Conservation (phyloP, 306 rosid species). For the Vigna hirtella region DNA sequence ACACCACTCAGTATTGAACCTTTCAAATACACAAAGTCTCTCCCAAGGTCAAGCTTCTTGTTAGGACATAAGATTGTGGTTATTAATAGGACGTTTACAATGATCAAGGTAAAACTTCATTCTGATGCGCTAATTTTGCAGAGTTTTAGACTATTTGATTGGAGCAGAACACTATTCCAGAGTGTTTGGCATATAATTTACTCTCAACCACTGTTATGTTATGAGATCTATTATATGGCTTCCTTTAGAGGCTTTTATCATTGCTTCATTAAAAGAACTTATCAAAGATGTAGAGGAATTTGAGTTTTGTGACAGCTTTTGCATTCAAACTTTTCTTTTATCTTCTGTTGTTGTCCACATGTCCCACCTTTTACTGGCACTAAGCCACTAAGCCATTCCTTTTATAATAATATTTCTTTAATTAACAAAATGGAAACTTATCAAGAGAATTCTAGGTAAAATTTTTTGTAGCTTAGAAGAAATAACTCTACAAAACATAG, state of each 20-base stretch:
- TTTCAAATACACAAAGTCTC: background rate
- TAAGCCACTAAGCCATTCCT: too few relatives aligned
- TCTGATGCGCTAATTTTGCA: background rate
- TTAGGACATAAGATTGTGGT: background rate
- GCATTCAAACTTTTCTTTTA: too few relatives aligned
- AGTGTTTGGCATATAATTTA: slow-evolving; percentile 1
- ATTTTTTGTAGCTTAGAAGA: background rate
- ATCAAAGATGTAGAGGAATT: too few relatives aligned
- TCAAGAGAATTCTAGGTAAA: background rate
- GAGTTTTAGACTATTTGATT: background rate
- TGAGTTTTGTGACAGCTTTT: too few relatives aligned
- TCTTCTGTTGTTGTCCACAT: too few relatives aligned
- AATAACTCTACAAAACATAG: slow-evolving; percentile 3
- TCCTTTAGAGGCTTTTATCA: too few relatives aligned
- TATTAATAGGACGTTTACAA: background rate
- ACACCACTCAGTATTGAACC: slow-evolving; percentile 2
- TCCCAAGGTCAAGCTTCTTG: background rate
- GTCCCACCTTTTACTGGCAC: too few relatives aligned
- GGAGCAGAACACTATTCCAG: background rate
- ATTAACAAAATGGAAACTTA: background rate
- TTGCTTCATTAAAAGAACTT: too few relatives aligned
- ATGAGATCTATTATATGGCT: too few relatives aligned
- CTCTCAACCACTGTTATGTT: background rate
- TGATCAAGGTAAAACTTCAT: background rate
- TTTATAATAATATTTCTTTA: background rate